Base-by-base conservation (phyloP, 805 yeast genomes). In the Saccharomycopsis selenospora region DNA sequence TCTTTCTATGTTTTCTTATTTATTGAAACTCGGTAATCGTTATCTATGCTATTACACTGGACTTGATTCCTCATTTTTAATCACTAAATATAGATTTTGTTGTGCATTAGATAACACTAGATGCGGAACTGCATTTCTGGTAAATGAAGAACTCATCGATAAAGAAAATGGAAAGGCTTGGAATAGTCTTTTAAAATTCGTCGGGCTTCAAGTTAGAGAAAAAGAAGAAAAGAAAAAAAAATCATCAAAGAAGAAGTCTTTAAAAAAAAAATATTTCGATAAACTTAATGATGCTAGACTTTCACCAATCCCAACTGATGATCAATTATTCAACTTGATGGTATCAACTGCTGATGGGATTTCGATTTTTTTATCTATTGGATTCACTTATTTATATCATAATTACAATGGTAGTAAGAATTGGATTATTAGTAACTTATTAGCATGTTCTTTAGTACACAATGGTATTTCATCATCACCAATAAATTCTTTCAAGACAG, bases 401-500 rank as follows among this genome's bases (percentile, higher is more conserved):
- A 20, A 43, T 8, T 54, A 56, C 22, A 56, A 63, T 44, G 65
- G 64, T 27, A 49, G 59, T 4, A 51, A 56, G 24, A 71, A 73
- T 51, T 77, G 82, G 82, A 42, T 76, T 24, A 48, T 74, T 24
- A 63, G 65, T 24, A 77, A 80, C 56, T 25, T 71, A 0, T 49
- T 71, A 10, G 75, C 76, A 2, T 55, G 67, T 11, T 65, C 66
- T 25, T 60, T 75, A 27, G 72, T 77, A 2, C 60, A 79, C 4
- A 67, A 62, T 55, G 70, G 76, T 1, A 66, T 79, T 20, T 58
- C 64, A 13, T 54, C 57, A 25, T 48, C 70, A 6, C 63, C 66
- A 44, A 50, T 80, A 10, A 62, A 71, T 14, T 71, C 68, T 40
- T 74, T 80, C 57, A 67, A 64, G 45, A 63, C 73, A 1, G 80